phyloP scores from a whole-genome alignment of 2,329 filamentous ascomycete species.

The Blastomyces gilchristii region DNA sequence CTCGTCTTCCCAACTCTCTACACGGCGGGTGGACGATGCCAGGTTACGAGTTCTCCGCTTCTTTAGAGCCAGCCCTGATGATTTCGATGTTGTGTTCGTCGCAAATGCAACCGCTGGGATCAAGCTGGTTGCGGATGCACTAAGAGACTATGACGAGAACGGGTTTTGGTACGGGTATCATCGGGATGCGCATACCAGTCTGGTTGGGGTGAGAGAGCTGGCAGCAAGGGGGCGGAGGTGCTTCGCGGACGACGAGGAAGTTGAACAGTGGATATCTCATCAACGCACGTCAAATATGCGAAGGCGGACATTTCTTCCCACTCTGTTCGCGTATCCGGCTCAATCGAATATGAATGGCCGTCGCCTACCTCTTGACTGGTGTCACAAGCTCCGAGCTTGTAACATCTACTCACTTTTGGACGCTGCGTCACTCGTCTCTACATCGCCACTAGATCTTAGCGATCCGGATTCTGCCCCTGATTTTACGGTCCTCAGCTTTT shows the following conservation, averaged over 20 bases:
- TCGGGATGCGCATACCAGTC: slow-evolving; percentile 71
- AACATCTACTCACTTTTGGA: slow-evolving; percentile 63
- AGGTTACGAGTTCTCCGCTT: slow-evolving; percentile 61
- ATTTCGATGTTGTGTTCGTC: slow-evolving; percentile 84
- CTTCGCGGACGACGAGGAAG: slow-evolving; percentile 52
- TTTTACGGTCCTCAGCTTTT: slow-evolving; percentile 78
- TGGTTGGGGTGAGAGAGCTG: slow-evolving; percentile 70
- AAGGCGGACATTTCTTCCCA: slow-evolving; percentile 24
- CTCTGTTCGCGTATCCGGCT: slow-evolving; percentile 70
- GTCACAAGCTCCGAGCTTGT: slow-evolving; percentile 36
- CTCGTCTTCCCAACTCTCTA: slow-evolving; percentile 65
- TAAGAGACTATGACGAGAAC: slow-evolving; percentile 51
- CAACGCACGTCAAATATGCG: slow-evolving; percentile 11
- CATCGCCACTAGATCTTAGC: slow-evolving; percentile 62
- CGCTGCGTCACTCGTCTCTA: slow-evolving; percentile 70
- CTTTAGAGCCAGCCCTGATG: slow-evolving; percentile 67
- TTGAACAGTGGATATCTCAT: slow-evolving; percentile 54
- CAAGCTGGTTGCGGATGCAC: slow-evolving; percentile 71
- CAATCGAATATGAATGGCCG: slow-evolving; percentile 90
- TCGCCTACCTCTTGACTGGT: slow-evolving; percentile 64
- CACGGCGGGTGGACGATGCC: slow-evolving; percentile 63
- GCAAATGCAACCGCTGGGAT: slow-evolving; percentile 86
- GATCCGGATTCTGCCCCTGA: slow-evolving; percentile 57
- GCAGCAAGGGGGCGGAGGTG: slow-evolving; percentile 53
- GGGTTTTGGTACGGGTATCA: slow-evolving; percentile 82